phyloP scores from a whole-genome alignment of 805 yeast species.

The Yamadazyma philogaea region DNA sequence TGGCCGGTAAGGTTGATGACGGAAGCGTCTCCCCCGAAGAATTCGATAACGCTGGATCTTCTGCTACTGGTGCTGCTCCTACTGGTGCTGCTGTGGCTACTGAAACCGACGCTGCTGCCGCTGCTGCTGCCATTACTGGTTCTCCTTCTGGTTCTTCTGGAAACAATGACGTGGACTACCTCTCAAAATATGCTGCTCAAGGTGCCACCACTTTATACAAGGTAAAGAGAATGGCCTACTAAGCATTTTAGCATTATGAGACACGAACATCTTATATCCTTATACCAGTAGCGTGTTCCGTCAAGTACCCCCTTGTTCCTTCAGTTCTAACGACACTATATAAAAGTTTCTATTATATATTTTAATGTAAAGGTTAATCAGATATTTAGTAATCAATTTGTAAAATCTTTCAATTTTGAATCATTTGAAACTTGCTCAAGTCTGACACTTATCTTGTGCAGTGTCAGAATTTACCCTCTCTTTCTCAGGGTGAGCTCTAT shows the following conservation, averaged over 20 bases:
- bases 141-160: constrained; percentile 12
- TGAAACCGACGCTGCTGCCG: constrained; percentile 15
- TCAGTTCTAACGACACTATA: constrained; percentile 4
- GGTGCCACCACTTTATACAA: constrained; percentile 22
- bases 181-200: constrained; percentile 14
- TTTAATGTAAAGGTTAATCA: constrained; percentile 7
- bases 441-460: no score
- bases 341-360: background rate
- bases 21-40: constrained; percentile 26
- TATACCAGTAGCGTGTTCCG: constrained; percentile 6
- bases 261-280: constrained; percentile 1
- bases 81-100: constrained; percentile 17
- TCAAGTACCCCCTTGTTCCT: constrained; percentile 6
- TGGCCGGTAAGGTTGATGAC: constrained; percentile 23
- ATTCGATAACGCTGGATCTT: constrained; percentile 10
- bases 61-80: constrained; percentile 17
- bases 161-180: constrained; percentile 15
- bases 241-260: constrained; percentile 7
- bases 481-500: constrained; percentile 11
- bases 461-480: background rate
- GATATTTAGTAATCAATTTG: no score
- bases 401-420: background rate
- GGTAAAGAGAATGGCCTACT: constrained; percentile 24
- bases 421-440: no score
- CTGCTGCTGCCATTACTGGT: constrained; percentile 15